Conservation (phyloP, 768 basidiomycete genomes). For the Boletus insuetus region DNA sequence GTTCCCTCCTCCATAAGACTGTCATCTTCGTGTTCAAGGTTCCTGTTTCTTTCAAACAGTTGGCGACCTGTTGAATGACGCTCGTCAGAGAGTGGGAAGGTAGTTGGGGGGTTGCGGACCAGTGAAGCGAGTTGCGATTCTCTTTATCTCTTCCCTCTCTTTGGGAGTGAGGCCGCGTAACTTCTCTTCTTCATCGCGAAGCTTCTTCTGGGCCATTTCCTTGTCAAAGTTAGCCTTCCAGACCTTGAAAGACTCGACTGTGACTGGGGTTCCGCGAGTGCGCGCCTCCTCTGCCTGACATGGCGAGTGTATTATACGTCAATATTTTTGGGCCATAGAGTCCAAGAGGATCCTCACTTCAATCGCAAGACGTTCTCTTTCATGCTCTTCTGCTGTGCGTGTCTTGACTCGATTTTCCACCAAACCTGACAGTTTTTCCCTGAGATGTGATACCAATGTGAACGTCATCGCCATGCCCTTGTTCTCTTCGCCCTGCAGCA, state of each 20-base stretch:
- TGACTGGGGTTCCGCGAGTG: slow-evolving; percentile 91
- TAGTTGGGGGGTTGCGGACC: slow-evolving; percentile 46
- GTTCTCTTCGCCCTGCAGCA: slow-evolving; percentile 72
- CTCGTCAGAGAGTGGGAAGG: slow-evolving; percentile 2
- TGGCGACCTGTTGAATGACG: slow-evolving; percentile 67
- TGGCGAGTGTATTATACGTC: not conserved
- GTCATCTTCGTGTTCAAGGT: slow-evolving; percentile 72
- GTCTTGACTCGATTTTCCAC: slow-evolving; percentile 58
- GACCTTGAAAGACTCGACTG: slow-evolving; percentile 68
- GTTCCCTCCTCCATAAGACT: slow-evolving; percentile 79
- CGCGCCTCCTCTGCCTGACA: slow-evolving; percentile 80
- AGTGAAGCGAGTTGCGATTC: slow-evolving; percentile 53
- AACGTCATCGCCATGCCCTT: slow-evolving; percentile 98
- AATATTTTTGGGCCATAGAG: not conserved
- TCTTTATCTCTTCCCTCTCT: slow-evolving; percentile 84
- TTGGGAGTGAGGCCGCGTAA: slow-evolving; percentile 68
- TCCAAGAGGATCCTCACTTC: slow-evolving; percentile 52
- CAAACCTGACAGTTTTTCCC: slow-evolving; percentile 69
- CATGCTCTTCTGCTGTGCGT: slow-evolving; percentile 58
- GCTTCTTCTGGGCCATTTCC: slow-evolving; percentile 56
- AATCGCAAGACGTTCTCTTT: slow-evolving; percentile 68
- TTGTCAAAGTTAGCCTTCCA: slow-evolving; percentile 83
- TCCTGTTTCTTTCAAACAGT: slow-evolving; percentile 81
- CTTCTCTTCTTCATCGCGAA: slow-evolving; percentile 74
- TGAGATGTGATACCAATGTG: slow-evolving; percentile 81